Conservation (phyloP, 2,329 filamentous ascomycete species). For the Phymatotrichopsis omnivora region DNA sequence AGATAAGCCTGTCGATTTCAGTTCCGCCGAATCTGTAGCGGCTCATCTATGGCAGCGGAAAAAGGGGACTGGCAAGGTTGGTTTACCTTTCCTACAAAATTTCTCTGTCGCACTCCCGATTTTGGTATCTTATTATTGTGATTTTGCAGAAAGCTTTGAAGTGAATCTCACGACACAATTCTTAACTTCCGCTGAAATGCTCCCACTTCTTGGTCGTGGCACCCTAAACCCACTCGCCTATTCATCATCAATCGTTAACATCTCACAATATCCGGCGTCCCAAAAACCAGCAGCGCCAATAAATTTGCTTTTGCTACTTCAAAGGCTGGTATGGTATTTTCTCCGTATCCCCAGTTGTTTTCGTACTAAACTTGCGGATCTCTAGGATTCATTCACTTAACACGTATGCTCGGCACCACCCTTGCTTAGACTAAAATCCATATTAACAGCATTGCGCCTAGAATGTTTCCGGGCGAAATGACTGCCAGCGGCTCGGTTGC, state of each 20-base stretch:
- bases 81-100: constrained; percentile 39
- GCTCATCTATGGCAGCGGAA: constrained; percentile 43
- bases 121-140: too few relatives aligned
- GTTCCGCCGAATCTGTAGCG: constrained; percentile 40
- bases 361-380: constrained; percentile 35
- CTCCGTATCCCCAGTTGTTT: neutral
- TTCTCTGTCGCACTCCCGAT: too few relatives aligned
- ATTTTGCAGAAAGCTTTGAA: constrained; percentile 39
- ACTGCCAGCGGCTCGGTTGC: constrained; percentile 42
- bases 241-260: constrained; percentile 44
- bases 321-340: constrained; percentile 35
- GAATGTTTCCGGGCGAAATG: constrained; percentile 50
- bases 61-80: constrained; percentile 41
- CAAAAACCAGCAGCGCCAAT: constrained; percentile 43
- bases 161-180: constrained; percentile 45
- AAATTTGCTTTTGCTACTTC: constrained; percentile 45
- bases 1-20: constrained; percentile 38
- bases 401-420: constrained; percentile 45
- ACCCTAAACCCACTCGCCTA: constrained; percentile 40
- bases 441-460: constrained; percentile 49
- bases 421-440: constrained; percentile 47
- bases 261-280: constrained; percentile 42
- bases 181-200: constrained; percentile 46
- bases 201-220: constrained; percentile 45
- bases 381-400: constrained; percentile 42